phyloP scores from a whole-genome alignment of 305 asterid species.

The Fraxinus paxiana region DNA sequence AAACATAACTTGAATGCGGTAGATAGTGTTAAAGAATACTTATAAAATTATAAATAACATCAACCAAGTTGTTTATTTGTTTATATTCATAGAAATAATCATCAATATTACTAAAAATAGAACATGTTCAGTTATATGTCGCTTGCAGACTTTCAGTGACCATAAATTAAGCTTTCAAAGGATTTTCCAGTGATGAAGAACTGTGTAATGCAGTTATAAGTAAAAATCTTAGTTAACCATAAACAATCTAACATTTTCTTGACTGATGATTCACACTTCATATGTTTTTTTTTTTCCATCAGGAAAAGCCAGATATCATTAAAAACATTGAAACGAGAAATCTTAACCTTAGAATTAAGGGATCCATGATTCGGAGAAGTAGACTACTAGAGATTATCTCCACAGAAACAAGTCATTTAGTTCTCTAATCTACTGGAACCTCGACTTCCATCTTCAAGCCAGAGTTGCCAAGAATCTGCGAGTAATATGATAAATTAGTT shows the following conservation, averaged over 20 bases:
- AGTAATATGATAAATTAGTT: not conserved
- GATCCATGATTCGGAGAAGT: not conserved
- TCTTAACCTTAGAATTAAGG: not conserved
- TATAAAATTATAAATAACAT: not conserved
- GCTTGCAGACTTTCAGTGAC: not conserved
- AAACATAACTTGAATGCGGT: not conserved
- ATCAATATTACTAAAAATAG: not conserved
- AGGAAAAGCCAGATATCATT: not conserved
- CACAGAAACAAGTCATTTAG: not conserved
- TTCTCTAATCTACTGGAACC: conserved; percentile 65
- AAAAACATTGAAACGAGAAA: not conserved
- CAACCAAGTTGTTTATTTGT: not conserved
- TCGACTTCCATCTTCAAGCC: conserved; percentile 70
- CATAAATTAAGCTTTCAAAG: not conserved
- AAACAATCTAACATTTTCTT: not conserved
- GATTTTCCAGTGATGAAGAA: not conserved
- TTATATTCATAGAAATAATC: not conserved
- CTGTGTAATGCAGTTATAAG: not conserved
- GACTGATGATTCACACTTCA: not conserved
- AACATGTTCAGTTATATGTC: not conserved
- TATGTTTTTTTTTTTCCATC: not conserved
- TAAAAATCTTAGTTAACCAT: not conserved
- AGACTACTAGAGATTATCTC: not conserved
- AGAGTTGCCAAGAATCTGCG: conserved; percentile 60
- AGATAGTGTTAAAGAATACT: not conserved